Evolutionary conservation across 805 yeast genomes (phyloP), one percentile per base, ranked within the genome.

Genomic region (Zygotorulaspora florentina): DNA sequence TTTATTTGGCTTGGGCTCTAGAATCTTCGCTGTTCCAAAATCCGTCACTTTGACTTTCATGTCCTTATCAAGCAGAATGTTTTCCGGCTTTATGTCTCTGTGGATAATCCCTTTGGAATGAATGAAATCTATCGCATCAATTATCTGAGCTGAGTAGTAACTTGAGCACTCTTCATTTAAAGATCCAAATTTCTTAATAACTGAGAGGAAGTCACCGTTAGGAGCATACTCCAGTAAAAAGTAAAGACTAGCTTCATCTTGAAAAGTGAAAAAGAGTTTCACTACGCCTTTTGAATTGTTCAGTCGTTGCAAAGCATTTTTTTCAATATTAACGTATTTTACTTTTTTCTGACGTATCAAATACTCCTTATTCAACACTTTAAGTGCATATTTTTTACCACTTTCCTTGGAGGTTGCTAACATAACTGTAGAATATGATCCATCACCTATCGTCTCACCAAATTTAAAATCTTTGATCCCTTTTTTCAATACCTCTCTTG

Each of bases 391-490:
- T 13, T 90, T 84, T 48, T 83, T 80, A 47, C 76, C 74, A 38
- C 86, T 83, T 23, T 66, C 69, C 56, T 80, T 88, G 50, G 93
- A 96, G 1, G 87, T 76, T 0, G 97, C 99, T 33, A 87, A 77
- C 54, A 80, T 77, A 3, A 91, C 99, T 1, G 96, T 90, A 8
- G 97, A 89, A 62, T 91, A 93, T 6, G 96, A 88, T 1, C 99
- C 99, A 62, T 87, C 96, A 26, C 99, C 99, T 25, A 93, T 77
- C 36, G 85, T 81, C 13, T 87, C 81, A 8, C 96, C 95, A 62
- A 93, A 88, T 51, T 81, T 84, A 65, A 90, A 93, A 62, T 93
- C 99, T 53, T 82, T 80, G 10, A 88, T 95, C 16, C 67, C 79
- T 65, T 61, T 72, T 65, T 63, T 76, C 37, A 72, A 80, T 44